Evolutionary conservation across 129 eudicot species (phyloP), one percentile per base, ranked within the genome.

Genomic region (Chrysanthemum seticuspe): DNA sequence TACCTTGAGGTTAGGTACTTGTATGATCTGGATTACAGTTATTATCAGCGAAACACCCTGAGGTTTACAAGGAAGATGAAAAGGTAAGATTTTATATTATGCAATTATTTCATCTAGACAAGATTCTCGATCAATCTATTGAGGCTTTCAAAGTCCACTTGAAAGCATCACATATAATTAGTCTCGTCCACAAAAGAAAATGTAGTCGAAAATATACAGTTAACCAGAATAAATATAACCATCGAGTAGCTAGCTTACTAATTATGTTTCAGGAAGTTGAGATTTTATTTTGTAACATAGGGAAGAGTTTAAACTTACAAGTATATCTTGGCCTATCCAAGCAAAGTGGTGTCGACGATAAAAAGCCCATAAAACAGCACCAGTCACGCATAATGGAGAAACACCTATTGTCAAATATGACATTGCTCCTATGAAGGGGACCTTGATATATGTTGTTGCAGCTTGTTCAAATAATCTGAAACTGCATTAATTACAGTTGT

Each of bases 251-350:
- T 40, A 10, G 47, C 47, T 7, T 67, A 23, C 25, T 18, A 67
- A 21, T 49, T 67, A 69, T 13, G 12, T 70, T 31, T 31, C 47
- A 53, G 34, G 62, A 70, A 54, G 14, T 52, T 27, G 50, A 52
- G 36, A 70, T n/a, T 31, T 53, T 10, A 70, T 52, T 31, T n/a
- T 27, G 34, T 4, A 51, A 44, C 15, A 69, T 29, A 8, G 50
- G 29, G 29, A 10, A 67, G 16, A 3, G 14, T 6, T 40, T 3
- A 48, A 81, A 74, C 97, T 88, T 88, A 94, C 99, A 65, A 94
- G 99, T 80, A 94, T 83, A 77, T 94, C 97, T 90, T 94, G 98
- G 53, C 97, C 98, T 34, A 94, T 94, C 98, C 98, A 94, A 81
- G 98, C 97, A 68, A 78, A 86, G 61, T 87, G 77, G 79, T 62